Evolutionary conservation across 2,329 filamentous ascomycete genomes (phyloP).

Genomic region (Cercospora sp.): DNA sequence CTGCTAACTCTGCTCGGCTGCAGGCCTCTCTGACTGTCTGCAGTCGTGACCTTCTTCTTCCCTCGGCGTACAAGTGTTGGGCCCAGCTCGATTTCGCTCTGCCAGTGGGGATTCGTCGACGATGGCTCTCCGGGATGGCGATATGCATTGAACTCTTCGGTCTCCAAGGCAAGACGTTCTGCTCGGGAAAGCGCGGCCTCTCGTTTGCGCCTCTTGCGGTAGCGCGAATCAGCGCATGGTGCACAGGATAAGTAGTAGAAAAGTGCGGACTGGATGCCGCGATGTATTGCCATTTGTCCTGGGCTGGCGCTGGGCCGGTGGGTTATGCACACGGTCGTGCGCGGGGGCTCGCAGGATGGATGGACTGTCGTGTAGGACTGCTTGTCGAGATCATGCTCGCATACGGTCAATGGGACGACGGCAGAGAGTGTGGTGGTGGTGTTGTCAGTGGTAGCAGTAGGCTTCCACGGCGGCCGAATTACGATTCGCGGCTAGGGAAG

Average conservation of each 20-base stretch:
- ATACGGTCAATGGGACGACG: neutral
- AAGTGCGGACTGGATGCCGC: constrained; percentile 68
- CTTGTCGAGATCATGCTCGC: constrained; percentile 9
- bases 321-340: neutral
- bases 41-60: constrained; percentile 44
- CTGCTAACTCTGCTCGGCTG: constrained; percentile 46
- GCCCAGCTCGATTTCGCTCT: constrained; percentile 79
- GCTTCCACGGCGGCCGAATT: neutral
- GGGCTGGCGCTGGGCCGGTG: neutral
- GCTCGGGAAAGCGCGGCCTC: constrained; percentile 55
- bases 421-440: neutral
- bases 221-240: constrained; percentile 70
- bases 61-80: constrained; percentile 56
- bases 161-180: constrained; percentile 59
- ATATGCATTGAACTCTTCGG: constrained; percentile 67
- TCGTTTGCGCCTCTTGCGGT: constrained; percentile 68
- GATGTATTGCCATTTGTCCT: constrained; percentile 38
- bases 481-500: neutral
- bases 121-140: constrained; percentile 74
- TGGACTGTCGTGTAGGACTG: constrained; percentile 7
- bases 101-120: constrained; percentile 85
- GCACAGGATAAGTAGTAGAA: constrained; percentile 78
- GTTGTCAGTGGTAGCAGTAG: neutral
- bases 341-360: neutral
- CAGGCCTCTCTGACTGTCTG: constrained; percentile 21